Evolutionary conservation across 169 alveolate genomes (phyloP), one percentile per base, ranked within the genome.

Genomic region (Plasmodium gonderi): DNA sequence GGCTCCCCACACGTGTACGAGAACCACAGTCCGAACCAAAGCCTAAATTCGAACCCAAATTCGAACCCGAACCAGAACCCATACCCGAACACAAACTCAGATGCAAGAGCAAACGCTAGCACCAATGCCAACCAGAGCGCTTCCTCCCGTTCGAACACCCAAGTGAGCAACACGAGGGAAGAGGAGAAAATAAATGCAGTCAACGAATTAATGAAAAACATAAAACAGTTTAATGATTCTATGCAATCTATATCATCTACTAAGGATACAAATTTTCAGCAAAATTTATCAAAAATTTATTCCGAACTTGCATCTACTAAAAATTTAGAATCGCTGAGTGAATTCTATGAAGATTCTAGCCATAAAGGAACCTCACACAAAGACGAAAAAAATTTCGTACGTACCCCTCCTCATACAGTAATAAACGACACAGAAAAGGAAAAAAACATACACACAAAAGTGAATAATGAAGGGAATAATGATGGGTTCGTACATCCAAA

Each of bases 211-310:
- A 68, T 81, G 91, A 47, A 74, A 68, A 79, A 81, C 40, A 81
- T 81, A 42, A 68, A 74, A 44, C 29, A 67, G 12, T 81, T 81
- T 38, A 81, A 81, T 40, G 40, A 68, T 54, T 81, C 91, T 20
- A 81, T 81, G 91, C 80, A 81, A n/a, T 29, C 82, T 8, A 81
- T 81, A 68, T 44, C 82, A 1, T 65, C 80, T 14, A 81, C 80
- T 33, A 54, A 51, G 5, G 47, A 68, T 31, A 17, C 60, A n/a
- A 20, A 20, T 26, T 44, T 81, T 20, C 91, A 81, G 17, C 47
- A 42, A 29, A 68, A 81, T 9, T 9, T 44, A 23, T 68, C 80
- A 6, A 67, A 81, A 44, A 81, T 81, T 38, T 81, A 81, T 68
- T 81, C 91, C 14, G 82, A 81, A 47, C 40, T 68, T 44, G 80